These are phyloP conservation scores for Wallacemonas sp. DNA, from an alignment of 208 protist species.

Conservation along the genomic window DNA sequence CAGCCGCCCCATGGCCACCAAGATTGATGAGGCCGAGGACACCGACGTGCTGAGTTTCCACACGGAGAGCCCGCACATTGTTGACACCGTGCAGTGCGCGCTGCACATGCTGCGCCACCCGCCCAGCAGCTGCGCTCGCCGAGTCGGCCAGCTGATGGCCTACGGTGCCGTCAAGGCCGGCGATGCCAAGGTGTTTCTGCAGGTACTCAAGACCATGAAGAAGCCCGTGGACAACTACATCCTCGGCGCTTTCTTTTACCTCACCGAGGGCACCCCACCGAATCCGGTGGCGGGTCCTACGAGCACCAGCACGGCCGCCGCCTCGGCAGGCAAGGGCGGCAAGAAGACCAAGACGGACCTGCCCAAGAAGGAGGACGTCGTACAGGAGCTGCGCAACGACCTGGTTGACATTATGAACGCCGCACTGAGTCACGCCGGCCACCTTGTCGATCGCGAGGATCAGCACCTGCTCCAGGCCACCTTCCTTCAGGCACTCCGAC, in stretches of 20 bases:
- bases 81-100: slow-evolving; percentile 88
- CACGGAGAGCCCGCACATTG: slow-evolving; percentile 78
- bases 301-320: slow-evolving; percentile 10
- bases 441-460: slow-evolving; percentile 87
- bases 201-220: slow-evolving; percentile 91
- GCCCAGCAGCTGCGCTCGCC: slow-evolving; percentile 56
- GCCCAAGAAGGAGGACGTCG: slow-evolving; percentile 61
- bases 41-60: slow-evolving; percentile 71
- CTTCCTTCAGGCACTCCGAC: slow-evolving; percentile 70
- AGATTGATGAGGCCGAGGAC: slow-evolving; percentile 78
- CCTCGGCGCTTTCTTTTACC: slow-evolving; percentile 76
- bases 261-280: slow-evolving; percentile 64
- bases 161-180: slow-evolving; percentile 74
- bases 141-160: slow-evolving; percentile 82
- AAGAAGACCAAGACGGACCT: slow-evolving; percentile 27
- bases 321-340: slow-evolving; percentile 35
- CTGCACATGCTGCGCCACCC: slow-evolving; percentile 87
- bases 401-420: slow-evolving; percentile 90
- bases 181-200: slow-evolving; percentile 82
- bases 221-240: slow-evolving; percentile 88
- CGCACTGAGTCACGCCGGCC: slow-evolving; percentile 82
- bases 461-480: slow-evolving; percentile 84
- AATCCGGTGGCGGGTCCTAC: slow-evolving; percentile 14
- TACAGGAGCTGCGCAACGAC: slow-evolving; percentile 70
- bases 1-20: slow-evolving; percentile 72